Evolutionary conservation across 2,329 filamentous ascomycete species (phyloP), one percentile per base, ranked within the genome.

Genomic region (Trichocomaceae sp.): DNA sequence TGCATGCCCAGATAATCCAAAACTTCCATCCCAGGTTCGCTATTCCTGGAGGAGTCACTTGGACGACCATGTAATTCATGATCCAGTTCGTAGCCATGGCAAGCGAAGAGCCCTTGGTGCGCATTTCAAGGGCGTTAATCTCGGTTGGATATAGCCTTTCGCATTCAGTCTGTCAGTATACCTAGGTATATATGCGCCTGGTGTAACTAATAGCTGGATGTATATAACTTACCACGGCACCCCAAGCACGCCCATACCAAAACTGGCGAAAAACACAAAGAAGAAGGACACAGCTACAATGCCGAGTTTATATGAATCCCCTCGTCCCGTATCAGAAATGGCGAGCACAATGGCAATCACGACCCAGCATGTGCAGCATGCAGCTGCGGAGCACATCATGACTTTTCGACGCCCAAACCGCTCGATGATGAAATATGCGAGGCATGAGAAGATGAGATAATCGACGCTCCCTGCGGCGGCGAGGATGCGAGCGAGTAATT

Each of bases 351-450:
- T 75, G 0, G 75, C 72, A 50, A 79, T 79, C 8, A 77, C 62
- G 17, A 76, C 68, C 68, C 75, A 79, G 60, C 77, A 81, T 12
- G 75, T 69, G 1, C 72, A 75, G 56, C 76, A 79, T 9, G 74
- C 78, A 6, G 69, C 66, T n/a, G 76, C 72, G 5, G 72, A 75
- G 17, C 63, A 63, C 68, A 79, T 77, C 75, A 79, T 77, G 47
- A 78, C 68, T 49, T 71, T 74, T 9, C 77, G 69, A 9, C 77
- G 70, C 2, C 77, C 77, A 56, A 71, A 77, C 5, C 74, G 65
- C 54, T 79, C 77, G 56, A 79, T 75, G 4, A 77, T 68, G 50
- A 77, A 75, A 64, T 68, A 77, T 45, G 63, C 72, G 55, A 67
- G 62, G 52, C 63, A 75, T 6, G 72, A 68, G 58, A 76, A 76